phyloP scores from a whole-genome alignment of 805 yeast genomes.

The Candida nanaspora region DNA sequence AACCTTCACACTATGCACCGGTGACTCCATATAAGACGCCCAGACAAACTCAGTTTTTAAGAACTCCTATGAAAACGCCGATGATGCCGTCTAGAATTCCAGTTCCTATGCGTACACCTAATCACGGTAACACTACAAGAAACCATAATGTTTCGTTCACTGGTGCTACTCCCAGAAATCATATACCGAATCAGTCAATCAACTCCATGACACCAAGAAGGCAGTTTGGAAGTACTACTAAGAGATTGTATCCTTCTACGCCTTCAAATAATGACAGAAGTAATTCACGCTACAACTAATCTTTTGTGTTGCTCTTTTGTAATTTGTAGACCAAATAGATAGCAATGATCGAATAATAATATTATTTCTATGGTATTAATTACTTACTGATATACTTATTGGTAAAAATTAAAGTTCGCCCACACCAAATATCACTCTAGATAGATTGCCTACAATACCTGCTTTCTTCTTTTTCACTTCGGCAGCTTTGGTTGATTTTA shows the following conservation, averaged over 20 bases:
- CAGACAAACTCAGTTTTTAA: not conserved
- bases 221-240: not conserved
- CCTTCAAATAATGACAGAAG: not conserved
- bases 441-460: constrained; percentile 9
- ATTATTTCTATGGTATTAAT: too few relatives aligned
- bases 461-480: constrained; percentile 7
- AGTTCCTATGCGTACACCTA: not conserved
- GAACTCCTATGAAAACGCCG: not conserved
- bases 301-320: not conserved
- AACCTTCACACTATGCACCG: not conserved
- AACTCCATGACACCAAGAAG: not conserved
- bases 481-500: constrained; percentile 16
- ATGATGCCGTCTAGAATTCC: not conserved
- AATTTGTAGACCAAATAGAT: not conserved
- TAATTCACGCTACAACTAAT: not conserved
- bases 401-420: constrained; percentile 10
- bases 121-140: not conserved
- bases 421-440: constrained; percentile 14
- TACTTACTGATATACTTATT: too few relatives aligned
- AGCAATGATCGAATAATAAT: too few relatives aligned
- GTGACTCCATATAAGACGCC: constrained; percentile 1
- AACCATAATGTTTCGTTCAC: not conserved
- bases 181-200: not conserved
- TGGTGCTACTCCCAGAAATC: not conserved
- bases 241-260: not conserved